Percentiles rank a stretch among this genome's conserved stretches.
Evolutionary conservation across 208 protist species (phyloP).

Genomic region (Crithidia bombi): DNA sequence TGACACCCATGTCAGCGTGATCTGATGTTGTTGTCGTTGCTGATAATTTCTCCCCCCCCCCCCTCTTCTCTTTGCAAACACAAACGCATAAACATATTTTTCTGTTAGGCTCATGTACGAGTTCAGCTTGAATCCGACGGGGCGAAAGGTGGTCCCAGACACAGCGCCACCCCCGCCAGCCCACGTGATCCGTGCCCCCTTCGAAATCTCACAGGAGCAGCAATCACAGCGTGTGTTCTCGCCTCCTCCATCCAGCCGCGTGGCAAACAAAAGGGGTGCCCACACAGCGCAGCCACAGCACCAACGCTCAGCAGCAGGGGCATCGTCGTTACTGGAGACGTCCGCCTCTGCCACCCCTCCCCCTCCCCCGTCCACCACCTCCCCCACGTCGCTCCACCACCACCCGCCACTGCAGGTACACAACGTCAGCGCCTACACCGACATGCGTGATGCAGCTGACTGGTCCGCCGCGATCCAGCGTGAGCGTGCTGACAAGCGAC

Average conservation of each 20-base stretch:
- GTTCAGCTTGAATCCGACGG: conserved; percentile 20
- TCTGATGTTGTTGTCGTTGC: not conserved
- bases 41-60: not conserved
- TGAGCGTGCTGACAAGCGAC: conserved; percentile 23
- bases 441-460: conserved; percentile 33
- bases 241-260: too few species aligned
- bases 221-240: too few species aligned
- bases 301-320: too few species aligned
- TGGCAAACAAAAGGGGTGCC: too few species aligned
- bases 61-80: not conserved
- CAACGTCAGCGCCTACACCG: conserved; percentile 23
- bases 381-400: not conserved
- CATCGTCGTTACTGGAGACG: too few species aligned
- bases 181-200: conserved; percentile 12
- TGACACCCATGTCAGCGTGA: not conserved
- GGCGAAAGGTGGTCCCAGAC: conserved; percentile 2
- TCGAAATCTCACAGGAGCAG: not conserved
- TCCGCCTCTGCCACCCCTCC: not conserved
- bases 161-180: not conserved
- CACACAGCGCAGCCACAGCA: too few species aligned
- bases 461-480: conserved; percentile 29
- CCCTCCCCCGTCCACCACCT: not conserved
- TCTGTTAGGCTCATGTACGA: conserved; percentile 15
- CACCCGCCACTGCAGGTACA: conserved; percentile 22
- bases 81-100: not conserved